A percentile compares a stretch with the other conserved stretches of the same genome.
Evolutionary conservation across 306 rosid species (phyloP).

Genomic region (Trifolium dubium): DNA sequence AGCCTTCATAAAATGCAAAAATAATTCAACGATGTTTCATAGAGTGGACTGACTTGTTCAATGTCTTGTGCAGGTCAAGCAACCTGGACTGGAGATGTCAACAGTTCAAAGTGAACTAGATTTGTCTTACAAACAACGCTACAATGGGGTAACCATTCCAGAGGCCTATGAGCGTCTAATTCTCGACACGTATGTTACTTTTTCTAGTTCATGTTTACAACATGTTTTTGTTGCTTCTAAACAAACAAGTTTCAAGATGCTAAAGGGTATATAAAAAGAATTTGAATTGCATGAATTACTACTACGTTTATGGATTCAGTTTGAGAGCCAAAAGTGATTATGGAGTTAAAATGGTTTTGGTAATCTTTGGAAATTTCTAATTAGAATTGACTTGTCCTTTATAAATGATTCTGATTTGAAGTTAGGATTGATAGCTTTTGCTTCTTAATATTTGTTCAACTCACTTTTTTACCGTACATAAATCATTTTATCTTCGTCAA

Average conservation of each 20-base stretch:
- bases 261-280: not conserved
- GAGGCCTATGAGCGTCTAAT: conserved; percentile 98
- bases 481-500: not conserved
- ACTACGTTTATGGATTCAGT: not conserved
- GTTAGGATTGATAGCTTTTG: not conserved
- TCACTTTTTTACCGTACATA: not conserved
- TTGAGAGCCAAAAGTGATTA: not conserved
- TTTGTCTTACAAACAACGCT: conserved; percentile 88
- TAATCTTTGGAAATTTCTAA: not conserved
- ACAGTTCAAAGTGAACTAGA: conserved; percentile 92
- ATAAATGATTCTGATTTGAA: not conserved
- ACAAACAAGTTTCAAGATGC: not conserved
- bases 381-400: not conserved
- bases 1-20: conserved; percentile 2
- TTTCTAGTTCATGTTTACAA: conserved; percentile 12
- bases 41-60: conserved; percentile 37
- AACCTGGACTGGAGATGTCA: conserved; percentile 94
- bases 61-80: conserved; percentile 74
- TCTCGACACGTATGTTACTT: conserved; percentile 85
- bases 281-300: conserved; percentile 17
- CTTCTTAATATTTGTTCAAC: not conserved
- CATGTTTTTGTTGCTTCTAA: conserved; percentile 18
- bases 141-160: conserved; percentile 78
- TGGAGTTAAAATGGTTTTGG: not conserved
- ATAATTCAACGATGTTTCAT: not conserved